Evolutionary conservation across 441 rosid genomes (phyloP).

Genomic region (Syzygium malaccense): DNA sequence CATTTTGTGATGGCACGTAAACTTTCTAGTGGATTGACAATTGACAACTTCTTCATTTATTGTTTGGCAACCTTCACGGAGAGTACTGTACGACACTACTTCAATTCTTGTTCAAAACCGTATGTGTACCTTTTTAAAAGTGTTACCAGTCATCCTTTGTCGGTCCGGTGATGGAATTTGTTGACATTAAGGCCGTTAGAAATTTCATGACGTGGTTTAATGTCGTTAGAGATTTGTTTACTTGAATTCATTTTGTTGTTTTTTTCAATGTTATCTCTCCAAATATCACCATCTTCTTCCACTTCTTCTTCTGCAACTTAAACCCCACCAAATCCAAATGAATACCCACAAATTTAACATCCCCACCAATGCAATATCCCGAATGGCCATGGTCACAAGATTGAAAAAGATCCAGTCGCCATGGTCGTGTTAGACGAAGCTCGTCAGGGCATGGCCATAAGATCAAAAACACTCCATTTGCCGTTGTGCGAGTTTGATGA

Average conservation of each 20-base stretch:
- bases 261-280: not conserved
- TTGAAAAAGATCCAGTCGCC: too few relatives aligned
- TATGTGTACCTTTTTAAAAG: not conserved
- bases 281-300: too few relatives aligned
- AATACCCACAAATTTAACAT: too few relatives aligned
- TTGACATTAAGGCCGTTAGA: not conserved
- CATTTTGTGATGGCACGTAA: not conserved
- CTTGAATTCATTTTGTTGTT: not conserved
- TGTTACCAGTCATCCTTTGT: not conserved
- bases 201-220: not conserved
- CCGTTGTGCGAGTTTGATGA: too few relatives aligned
- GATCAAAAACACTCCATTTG: too few relatives aligned
- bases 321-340: too few relatives aligned
- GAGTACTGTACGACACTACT: not conserved
- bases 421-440: too few relatives aligned
- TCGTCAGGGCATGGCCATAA: too few relatives aligned
- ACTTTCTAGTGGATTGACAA: not conserved
- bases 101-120: not conserved
- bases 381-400: too few relatives aligned
- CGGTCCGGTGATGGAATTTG: not conserved
- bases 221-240: not conserved
- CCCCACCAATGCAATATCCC: too few relatives aligned
- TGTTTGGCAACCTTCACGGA: rapidly evolving
- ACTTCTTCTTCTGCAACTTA: too few relatives aligned
- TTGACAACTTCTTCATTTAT: not conserved